Base-by-base conservation (phyloP, 2,329 filamentous ascomycete genomes). In the Fusarium albidum region DNA sequence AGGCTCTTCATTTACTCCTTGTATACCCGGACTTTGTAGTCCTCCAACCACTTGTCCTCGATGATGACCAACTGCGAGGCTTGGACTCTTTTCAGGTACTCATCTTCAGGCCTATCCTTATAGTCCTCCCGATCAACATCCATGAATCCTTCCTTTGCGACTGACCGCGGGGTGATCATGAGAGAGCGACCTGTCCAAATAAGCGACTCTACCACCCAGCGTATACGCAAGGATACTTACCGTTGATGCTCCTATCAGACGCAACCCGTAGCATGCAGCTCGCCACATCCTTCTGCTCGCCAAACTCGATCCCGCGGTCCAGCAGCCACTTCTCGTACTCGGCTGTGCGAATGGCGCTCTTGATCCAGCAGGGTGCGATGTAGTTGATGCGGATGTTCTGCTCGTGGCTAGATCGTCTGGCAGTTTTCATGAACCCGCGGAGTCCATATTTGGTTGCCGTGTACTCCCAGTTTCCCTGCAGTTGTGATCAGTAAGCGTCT, bases 341-440 rank as follows among this genome's bases (percentile, higher is more conserved):
- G 13, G 71, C 70, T 3, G 71, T 75, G 11, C 68, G 63, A 13
- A 73, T 73, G 8, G 70, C 70, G 31, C 69, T 71, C 50, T 66
- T 69, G 46, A 73, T 71, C 58, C 70, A 79, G 65, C 76, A 78
- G 9, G 77, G 77, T 0, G 75, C 76, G 2, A 79, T 75, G 33
- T 79, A 74, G 46, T 77, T 78, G 38, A 81, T 75, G 1, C 80
- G 69, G 31, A 81, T 77, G 7, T 69, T 70, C 47, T 80, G 75
- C 54, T 74, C 70, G 9, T 54, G 47, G 11, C 58, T 60, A 1
- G 58, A 59, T 15, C 61, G 54, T 17, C 61, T 41, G 0, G 26
- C 61, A 0, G 61, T 64, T 25, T 47, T 45, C 61, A 64, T 64
- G 10, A 64, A 64, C 0, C 61, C 61, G 0, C 61, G 10, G 0